These are phyloP conservation scores for Dendrocalamus latiflorus DNA, from an alignment of 202 grass and related monocot genomes.

Conservation along the genomic window DNA sequence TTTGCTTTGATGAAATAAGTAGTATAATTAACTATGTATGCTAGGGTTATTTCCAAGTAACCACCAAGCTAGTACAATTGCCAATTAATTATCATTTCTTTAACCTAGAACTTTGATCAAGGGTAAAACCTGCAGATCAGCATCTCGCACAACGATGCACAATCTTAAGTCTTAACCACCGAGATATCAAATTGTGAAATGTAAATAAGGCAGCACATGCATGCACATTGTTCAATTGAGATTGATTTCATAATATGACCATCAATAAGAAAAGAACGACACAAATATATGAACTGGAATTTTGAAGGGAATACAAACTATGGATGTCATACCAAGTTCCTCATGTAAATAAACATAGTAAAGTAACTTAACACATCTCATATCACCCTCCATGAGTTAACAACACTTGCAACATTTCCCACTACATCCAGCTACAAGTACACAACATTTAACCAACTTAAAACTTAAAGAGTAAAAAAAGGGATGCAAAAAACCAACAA, in stretches of 20 bases:
- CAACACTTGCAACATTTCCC: slow-evolving; percentile 21
- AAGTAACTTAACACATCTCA: slow-evolving; percentile 38
- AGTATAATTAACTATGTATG: neutral
- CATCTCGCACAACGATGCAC: too few relatives aligned
- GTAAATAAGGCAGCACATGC: neutral
- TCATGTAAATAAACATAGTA: slow-evolving; percentile 52
- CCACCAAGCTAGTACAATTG: neutral
- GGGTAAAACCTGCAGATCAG: neutral
- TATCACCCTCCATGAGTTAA: slow-evolving; percentile 41
- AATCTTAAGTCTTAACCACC: neutral
- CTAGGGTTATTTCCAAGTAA: neutral
- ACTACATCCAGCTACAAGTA: slow-evolving; percentile 33
- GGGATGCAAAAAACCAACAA: slow-evolving; percentile 19
- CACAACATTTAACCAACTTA: slow-evolving; percentile 12
- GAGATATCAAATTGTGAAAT: neutral
- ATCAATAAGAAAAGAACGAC: neutral
- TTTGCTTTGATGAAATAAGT: neutral
- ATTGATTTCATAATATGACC: neutral
- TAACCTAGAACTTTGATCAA: neutral
- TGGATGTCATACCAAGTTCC: slow-evolving; percentile 15
- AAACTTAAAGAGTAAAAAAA: neutral
- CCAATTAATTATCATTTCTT: neutral
- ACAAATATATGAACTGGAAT: neutral
- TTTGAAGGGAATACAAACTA: neutral
- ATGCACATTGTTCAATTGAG: neutral